These are phyloP conservation scores for Ogataea henricii DNA, from an alignment of 805 yeast genomes.

Conservation along the genomic window DNA sequence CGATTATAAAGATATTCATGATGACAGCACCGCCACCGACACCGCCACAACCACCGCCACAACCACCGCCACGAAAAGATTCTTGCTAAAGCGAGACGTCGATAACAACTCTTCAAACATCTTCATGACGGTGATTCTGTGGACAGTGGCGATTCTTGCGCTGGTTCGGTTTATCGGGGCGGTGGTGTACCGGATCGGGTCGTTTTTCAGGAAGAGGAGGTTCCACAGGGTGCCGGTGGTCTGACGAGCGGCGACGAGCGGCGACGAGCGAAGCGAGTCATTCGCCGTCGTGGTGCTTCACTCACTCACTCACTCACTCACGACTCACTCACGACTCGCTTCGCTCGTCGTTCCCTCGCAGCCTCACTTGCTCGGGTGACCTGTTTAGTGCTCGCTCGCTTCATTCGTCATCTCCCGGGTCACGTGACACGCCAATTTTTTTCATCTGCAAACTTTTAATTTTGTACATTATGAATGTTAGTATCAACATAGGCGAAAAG, in stretches of 20 bases:
- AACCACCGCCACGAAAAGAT: slow-evolving; percentile 14
- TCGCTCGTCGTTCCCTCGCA: too few species aligned
- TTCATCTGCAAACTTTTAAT: too few species aligned
- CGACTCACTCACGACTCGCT: too few species aligned
- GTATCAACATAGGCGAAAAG: too few species aligned
- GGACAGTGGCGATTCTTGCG: slow-evolving; percentile 91
- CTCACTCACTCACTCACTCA: too few species aligned
- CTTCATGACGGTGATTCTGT: slow-evolving; percentile 80
- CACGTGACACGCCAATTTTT: too few species aligned
- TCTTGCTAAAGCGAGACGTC: slow-evolving; percentile 26
- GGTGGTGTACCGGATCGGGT: slow-evolving; percentile 44
- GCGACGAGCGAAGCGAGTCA: too few species aligned
- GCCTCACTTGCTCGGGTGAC: too few species aligned
- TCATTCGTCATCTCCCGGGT: too few species aligned
- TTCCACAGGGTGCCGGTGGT: slow-evolving; percentile 19
- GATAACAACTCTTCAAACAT: slow-evolving; percentile 32
- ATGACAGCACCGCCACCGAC: slow-evolving; percentile 25
- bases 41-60: slow-evolving; percentile 3
- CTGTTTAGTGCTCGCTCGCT: too few species aligned
- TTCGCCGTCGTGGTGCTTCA: too few species aligned
- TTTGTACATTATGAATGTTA: too few species aligned
- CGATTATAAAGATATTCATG: slow-evolving; percentile 32
- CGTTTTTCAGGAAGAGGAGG: slow-evolving; percentile 23
- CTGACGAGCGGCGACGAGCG: background rate
- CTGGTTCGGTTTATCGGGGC: slow-evolving; percentile 78